These are phyloP conservation scores for Cardamine chenopodiifolia DNA, from an alignment of 345 rosid species.

Conservation along the genomic window DNA sequence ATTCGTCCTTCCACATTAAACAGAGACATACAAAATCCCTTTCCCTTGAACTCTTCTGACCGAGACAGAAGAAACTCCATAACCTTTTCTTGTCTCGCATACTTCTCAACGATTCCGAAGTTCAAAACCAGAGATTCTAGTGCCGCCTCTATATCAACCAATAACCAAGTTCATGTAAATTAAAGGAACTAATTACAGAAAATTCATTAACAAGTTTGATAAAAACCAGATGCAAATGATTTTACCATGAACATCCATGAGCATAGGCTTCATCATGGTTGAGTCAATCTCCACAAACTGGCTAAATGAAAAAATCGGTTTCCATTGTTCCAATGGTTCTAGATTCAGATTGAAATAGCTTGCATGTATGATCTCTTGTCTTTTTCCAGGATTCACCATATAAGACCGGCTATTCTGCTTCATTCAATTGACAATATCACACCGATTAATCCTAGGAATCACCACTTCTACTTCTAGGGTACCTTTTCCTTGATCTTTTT, in stretches of 20 bases:
- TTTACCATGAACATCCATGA: conserved; percentile 69
- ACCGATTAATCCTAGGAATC: too few species aligned
- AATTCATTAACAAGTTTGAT: neutral
- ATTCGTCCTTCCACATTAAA: too few species aligned
- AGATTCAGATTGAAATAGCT: conserved; percentile 47
- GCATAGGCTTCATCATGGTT: conserved; percentile 46
- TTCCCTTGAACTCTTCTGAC: conserved; percentile 54
- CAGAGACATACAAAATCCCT: conserved; percentile 53
- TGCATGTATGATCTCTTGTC: conserved; percentile 53
- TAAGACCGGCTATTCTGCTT: conserved; percentile 56
- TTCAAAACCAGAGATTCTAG: conserved; percentile 32
- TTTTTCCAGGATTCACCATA: conserved; percentile 47
- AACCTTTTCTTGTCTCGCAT: conserved; percentile 54
- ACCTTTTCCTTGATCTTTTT: too few species aligned
- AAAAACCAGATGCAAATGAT: neutral
- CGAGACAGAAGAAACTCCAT: conserved; percentile 56
- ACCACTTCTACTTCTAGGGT: too few species aligned
- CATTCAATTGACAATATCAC: conserved; percentile 2
- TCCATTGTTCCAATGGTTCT: conserved; percentile 52
- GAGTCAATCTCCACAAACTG: conserved; percentile 52
- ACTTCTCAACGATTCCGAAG: conserved; percentile 34
- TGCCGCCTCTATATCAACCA: conserved; percentile 47
- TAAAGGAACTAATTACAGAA: neutral
- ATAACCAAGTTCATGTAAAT: conserved; percentile 3
- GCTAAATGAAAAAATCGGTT: conserved; percentile 42